These are phyloP conservation scores for Mycogone perniciosa DNA, from an alignment of 2,329 filamentous ascomycete species.

Conservation along the genomic window DNA sequence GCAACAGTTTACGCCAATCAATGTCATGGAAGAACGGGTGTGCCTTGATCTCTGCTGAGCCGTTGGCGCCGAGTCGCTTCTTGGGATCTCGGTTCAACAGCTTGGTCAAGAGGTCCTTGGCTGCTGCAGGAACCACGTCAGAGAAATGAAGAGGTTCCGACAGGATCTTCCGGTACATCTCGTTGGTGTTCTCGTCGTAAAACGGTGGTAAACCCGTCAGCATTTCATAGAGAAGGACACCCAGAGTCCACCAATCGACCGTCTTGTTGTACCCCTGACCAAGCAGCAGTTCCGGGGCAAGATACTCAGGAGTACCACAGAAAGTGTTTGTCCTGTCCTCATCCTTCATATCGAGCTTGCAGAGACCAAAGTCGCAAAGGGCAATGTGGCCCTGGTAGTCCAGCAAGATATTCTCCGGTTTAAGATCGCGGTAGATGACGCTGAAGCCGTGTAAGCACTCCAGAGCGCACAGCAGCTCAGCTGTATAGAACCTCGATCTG, in stretches of 20 bases:
- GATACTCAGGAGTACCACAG: slow-evolving; percentile 95
- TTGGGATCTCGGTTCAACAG: slow-evolving; percentile 89
- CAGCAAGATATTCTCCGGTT: slow-evolving; percentile 89
- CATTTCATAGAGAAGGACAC: slow-evolving; percentile 97
- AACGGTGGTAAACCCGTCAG: slow-evolving; percentile 93
- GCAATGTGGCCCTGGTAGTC: slow-evolving; percentile 98
- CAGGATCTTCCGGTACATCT: slow-evolving; percentile 99
- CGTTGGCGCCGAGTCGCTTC: slow-evolving; percentile 83
- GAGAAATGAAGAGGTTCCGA: slow-evolving; percentile 95
- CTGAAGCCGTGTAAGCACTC: slow-evolving; percentile 98
- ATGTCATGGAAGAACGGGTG: slow-evolving; percentile 99
- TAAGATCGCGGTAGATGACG: slow-evolving; percentile 78
- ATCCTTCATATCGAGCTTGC: slow-evolving; percentile 99
- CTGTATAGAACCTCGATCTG: slow-evolving; percentile 92
- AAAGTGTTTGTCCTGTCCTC: slow-evolving; percentile 98
- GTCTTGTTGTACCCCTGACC: slow-evolving; percentile 97
- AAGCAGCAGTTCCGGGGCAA: slow-evolving; percentile 87
- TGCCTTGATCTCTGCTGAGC: slow-evolving; percentile 95
- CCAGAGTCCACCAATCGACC: slow-evolving; percentile 98
- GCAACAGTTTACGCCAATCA: slow-evolving; percentile 94
- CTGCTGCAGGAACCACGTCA: slow-evolving; percentile 86
- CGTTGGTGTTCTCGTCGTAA: slow-evolving; percentile 98
- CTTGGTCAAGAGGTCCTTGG: slow-evolving; percentile 84
- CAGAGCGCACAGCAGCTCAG: slow-evolving; percentile 87
- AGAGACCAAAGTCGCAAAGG: slow-evolving; percentile 94